Evolutionary conservation across 345 rosid genomes (phyloP), one percentile per base, ranked within the genome.

Genomic region (Kandelia obovata): DNA sequence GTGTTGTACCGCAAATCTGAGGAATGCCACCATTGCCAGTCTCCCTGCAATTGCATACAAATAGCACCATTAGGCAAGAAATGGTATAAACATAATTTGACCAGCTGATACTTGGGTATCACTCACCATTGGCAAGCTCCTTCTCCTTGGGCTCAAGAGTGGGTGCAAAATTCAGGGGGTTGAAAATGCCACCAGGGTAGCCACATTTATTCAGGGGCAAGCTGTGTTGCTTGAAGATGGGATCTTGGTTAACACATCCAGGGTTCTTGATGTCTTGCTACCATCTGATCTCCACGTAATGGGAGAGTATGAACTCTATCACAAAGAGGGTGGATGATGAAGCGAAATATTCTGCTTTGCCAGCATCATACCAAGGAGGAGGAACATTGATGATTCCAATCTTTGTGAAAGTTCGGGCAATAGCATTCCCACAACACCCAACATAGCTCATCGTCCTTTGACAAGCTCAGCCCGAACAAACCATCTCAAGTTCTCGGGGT

Each of bases 231-330:
- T 94, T 94, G 77, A 91, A 88, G 82, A 91, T 94, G 10, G 97
- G 98, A 69, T 94, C 98, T 81, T 94, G 98, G 88, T 94, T 89
- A 27, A 94, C 97, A 76, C 93, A 62, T 17, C 98, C 98, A 1
- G 95, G 96, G 89, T 89, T 91, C 84, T 94, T 94, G 6, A 91
- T 94, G 79, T 94, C 98, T 75, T 94, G 97, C 96, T 97, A 94
- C 71, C 98, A 72, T 84, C 97, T 84, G 71, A 94, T 94, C 85
- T 94, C 98, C 76, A 91, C 97, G 69, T 94, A 94, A 73, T 94
- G 98, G 81, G 91, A 94, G 81, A 94, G 68, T 8, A 94, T 94
- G 87, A 94, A 94, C 78, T 94, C 98, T 39, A 94, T 91, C 61
- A 94, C 98, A 51, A 94, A 94, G 51, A 94, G 82, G 25, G 98